Base-by-base conservation (phyloP, 768 basidiomycete genomes). In the Piloderma croceum region DNA sequence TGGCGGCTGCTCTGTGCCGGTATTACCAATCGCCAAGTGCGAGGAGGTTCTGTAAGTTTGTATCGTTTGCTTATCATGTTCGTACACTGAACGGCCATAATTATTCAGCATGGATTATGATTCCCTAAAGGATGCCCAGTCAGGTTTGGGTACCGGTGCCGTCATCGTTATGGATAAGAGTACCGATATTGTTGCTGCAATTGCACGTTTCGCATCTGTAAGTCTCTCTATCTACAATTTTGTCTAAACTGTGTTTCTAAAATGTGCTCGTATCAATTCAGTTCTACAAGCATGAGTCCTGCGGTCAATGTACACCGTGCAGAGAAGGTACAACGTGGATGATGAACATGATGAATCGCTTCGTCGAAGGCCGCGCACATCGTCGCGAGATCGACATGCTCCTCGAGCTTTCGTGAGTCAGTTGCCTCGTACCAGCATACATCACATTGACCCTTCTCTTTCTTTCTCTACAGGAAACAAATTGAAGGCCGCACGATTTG, bases 141-240 rank as follows among this genome's bases (percentile, higher is more conserved):
- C 90, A n/a, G 93, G 93, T 62, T 79, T 99, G 45, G 94, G 94
- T 15, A 99, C 94, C 1, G 94, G 94, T 42, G 94, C 94, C 12
- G 92, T 99, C 45, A 98, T 99, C 48, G 94, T 99, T 52, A 96
- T 97, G 93, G 83, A 99, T 72, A 91, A 97, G 71, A 83, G 82
- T 57, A 96, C 94, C 21, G 94, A 99, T 57, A 83, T 99, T 37
- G 80, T 98, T 50, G 72, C 79, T 31, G 93, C 90, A 42, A 99
- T 99, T 50, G 90, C 94, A 3, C 84, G 94, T 25, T 96, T 99
- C 69, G 72, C 90, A 27, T 77, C 85, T 45, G 84, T 79, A 47
- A 36, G 70, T 18, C 10, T 19, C 35, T 20, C 10, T 22, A 10
- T 22, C 39, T 17, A 10, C 13, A 11, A 4, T 41, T 5, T 24